Evolutionary conservation across 2,329 filamentous ascomycete genomes (phyloP).

Genomic region (Fulvia fulva): DNA sequence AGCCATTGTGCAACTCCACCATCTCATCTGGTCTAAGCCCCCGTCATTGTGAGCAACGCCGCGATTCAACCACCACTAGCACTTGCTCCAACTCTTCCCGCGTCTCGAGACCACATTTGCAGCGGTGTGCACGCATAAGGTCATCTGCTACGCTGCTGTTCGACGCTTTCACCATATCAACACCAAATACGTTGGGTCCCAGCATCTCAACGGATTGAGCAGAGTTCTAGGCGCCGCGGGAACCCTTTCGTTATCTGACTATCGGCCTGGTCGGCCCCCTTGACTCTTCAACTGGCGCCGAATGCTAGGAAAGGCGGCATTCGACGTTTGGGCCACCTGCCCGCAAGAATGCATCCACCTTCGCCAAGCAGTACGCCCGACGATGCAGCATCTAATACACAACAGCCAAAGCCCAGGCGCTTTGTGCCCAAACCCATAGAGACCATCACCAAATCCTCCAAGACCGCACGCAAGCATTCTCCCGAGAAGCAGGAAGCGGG

Average conservation of each 20-base stretch:
- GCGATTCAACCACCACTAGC: constrained; percentile 1
- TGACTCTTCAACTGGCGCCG: constrained; percentile 12
- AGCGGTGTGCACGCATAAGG: not conserved
- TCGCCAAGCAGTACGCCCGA: constrained; percentile 13
- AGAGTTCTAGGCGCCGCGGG: not conserved
- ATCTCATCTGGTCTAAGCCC: not conserved
- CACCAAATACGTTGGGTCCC: not conserved
- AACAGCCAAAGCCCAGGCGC: constrained; percentile 13
- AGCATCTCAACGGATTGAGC: constrained; percentile 2
- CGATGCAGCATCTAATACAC: constrained; percentile 6
- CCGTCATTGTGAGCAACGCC: not conserved
- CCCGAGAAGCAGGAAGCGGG: constrained; percentile 15
- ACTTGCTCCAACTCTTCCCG: not conserved
- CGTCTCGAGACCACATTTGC: not conserved
- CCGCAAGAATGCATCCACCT: constrained; percentile 17
- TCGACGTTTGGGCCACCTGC: constrained; percentile 18
- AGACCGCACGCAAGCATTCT: constrained; percentile 8
- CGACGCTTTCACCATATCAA: not conserved
- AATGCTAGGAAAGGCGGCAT: constrained; percentile 20
- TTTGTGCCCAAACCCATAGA: constrained; percentile 32
- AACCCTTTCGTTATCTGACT: constrained; percentile 1
- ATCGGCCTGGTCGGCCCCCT: constrained; percentile 30
- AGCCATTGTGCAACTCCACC: not conserved
- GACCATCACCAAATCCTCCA: constrained; percentile 20
- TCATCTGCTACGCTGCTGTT: not conserved